Base-by-base conservation (phyloP, 345 rosid genomes). In the Lagerstroemia speciosa region DNA sequence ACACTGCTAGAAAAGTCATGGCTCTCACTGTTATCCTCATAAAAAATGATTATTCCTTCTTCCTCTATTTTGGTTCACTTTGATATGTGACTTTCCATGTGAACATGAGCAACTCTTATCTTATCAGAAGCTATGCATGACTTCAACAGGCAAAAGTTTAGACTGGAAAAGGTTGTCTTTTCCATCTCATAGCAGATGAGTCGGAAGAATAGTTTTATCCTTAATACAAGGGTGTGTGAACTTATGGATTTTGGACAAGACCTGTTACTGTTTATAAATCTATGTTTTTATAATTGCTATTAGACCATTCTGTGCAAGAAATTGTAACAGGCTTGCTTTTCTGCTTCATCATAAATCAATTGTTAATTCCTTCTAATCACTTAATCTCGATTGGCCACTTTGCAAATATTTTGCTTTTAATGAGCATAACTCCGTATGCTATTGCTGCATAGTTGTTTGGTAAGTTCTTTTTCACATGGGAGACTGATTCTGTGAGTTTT, bases 401-500 rank as follows among this genome's bases (percentile, higher is more conserved):
- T 52, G 26, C 26, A 7, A 20, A 11, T 52, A 11, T 52, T 20
- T 5, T 20, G 8, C 57, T 4, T 52, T 2, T 4, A 27, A n/a
- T 20, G 8, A 20, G 24, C 20, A 20, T 20, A 52, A n/a, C 26
- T 2, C 43, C 12, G 7, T 52, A 52, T 17, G n/a, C n/a, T n/a
- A n/a, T 52, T 26, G 57, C 57, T 52, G 19, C 57, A 11, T 50
- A 20, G 26, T 52, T 6, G 57, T 52, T 52, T 20, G 8, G 0
- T 52, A 10, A 50, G 38, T 7, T 27, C 27, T 11, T 32, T 38
- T 31, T 36, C 1, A 8, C 41, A 15, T 43, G 16, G 40, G 14
- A 38, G 7, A 43, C 24, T 69, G 36, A 16, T 15, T 48, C 66
- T 50, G 1, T 61, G 70, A 69, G 53, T 69, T 50, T 62, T 33